Base-by-base conservation (phyloP, 1,284 basidiomycete genomes). In the Cryptococcus hybrid region DNA sequence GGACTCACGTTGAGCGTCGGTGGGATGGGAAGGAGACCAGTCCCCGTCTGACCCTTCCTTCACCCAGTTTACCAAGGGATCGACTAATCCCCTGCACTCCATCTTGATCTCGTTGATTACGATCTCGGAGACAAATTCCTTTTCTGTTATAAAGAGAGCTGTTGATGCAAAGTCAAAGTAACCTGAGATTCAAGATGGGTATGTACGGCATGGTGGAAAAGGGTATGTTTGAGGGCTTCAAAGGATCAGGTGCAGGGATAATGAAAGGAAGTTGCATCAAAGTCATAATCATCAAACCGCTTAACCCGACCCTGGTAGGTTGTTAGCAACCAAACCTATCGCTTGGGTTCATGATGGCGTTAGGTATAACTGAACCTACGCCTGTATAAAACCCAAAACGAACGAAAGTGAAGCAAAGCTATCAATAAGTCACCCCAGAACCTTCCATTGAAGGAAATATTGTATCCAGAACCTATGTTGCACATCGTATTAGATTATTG, bases 1-100 rank as follows among this genome's bases (percentile, higher is more conserved):
- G 2, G 64, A 65, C 39, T 61, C 51, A 37, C 62, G 56, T 43
- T 68, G 63, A 0, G 68, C 66, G 38, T 70, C 68, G 13, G 58
- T 58, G 6, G 67, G 61, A 38, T 63, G 55, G 8, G 54, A 47
- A 7, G 49, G 50, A n/a, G 59, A 62, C 60, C 60, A 62, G 6
- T 53, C 39, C 11, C 53, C 61, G 6, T 24, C 44, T 39, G 51
- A 57, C 30, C 59, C 56, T 39, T 57, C 40, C 11, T 58, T 39
- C n/a, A 64, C 47, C 64, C 62, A 66, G 6, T 55, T 36, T 12
- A 35, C 15, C 2, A 61, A 46, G 15, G 56, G 49, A 18, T 61
- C 58, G 38, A 40, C 55, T 5, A 52, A 40, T 24, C 47, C 48
- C 38, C 56, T 54, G 5, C 44, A 43, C 37, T 50, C 47, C 43